A percentile compares a stretch with the other conserved stretches of the same genome.
phyloP scores from a whole-genome alignment of 768 basidiomycete species.

The Pleurotus citrinopileatus region DNA sequence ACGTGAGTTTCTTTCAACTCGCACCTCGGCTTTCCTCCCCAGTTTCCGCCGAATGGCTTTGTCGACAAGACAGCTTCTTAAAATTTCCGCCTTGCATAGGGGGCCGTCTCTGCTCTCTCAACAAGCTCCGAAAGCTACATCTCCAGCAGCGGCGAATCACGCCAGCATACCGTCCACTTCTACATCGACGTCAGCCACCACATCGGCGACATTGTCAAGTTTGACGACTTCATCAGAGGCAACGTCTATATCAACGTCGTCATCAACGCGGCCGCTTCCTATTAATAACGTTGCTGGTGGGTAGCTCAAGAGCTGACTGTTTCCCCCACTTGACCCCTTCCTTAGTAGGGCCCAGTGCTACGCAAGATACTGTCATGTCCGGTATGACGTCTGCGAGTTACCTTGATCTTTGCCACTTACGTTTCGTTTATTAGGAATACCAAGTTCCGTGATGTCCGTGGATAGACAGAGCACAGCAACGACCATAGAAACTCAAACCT shows the following conservation, averaged over 20 bases:
- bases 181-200: background rate
- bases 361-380: slow-evolving; percentile 2
- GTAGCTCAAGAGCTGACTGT: background rate
- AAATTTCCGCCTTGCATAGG: background rate
- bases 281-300: background rate
- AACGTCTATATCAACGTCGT: background rate
- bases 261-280: slow-evolving; percentile 4
- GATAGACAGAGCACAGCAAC: slow-evolving; percentile 17
- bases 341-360: slow-evolving; percentile 11
- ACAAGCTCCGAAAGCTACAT: slow-evolving; percentile 43
- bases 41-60: background rate
- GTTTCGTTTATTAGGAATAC: slow-evolving; percentile 8
- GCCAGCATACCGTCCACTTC: slow-evolving; percentile 3
- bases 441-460: slow-evolving; percentile 31
- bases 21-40: background rate
- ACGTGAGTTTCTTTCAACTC: background rate
- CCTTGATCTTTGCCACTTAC: background rate
- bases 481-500: slow-evolving; percentile 26
- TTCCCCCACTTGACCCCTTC: background rate
- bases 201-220: background rate
- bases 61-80: background rate
- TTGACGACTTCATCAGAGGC: background rate
- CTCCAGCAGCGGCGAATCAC: background rate
- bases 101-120: slow-evolving; percentile 78
- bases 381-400: background rate